Conservation (phyloP, 2,329 filamentous ascomycete genomes). For the Microsporum ferrugineum region DNA sequence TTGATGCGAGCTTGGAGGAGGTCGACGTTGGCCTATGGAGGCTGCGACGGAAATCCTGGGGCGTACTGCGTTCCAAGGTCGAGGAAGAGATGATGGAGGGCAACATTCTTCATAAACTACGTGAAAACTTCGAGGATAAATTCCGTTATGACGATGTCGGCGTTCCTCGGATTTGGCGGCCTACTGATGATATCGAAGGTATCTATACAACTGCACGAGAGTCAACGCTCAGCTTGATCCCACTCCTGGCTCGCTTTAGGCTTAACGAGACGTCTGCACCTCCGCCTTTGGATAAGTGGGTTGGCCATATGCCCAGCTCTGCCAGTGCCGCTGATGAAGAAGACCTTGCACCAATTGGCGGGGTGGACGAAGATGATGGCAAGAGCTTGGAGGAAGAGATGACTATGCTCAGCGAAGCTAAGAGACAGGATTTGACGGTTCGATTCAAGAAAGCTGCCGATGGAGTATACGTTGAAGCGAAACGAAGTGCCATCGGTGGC, state of each 20-base stretch:
- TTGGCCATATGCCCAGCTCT: slow-evolving; percentile 64
- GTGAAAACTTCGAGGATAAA: slow-evolving; percentile 98
- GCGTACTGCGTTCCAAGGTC: slow-evolving; percentile 74
- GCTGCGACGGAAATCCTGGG: slow-evolving; percentile 87
- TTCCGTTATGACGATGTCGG: slow-evolving; percentile 95
- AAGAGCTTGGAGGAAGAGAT: slow-evolving; percentile 94
- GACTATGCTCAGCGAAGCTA: slow-evolving; percentile 80
- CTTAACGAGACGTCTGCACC: slow-evolving; percentile 61
- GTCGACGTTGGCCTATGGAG: slow-evolving; percentile 89
- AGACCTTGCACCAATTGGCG: slow-evolving; percentile 76
- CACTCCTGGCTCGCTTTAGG: slow-evolving; percentile 73
- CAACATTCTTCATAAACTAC: slow-evolving; percentile 85
- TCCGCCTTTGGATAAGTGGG: slow-evolving; percentile 73
- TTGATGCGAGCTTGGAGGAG: slow-evolving; percentile 83
- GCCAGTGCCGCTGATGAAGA: slow-evolving; percentile 78
- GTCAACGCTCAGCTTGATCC: slow-evolving; percentile 81
- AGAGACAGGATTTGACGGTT: slow-evolving; percentile 81
- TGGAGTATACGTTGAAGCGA: slow-evolving; percentile 94
- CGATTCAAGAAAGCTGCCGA: slow-evolving; percentile 98
- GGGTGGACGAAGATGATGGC: slow-evolving; percentile 86
- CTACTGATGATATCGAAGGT: slow-evolving; percentile 92
- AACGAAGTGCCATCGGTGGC: slow-evolving; percentile 88
- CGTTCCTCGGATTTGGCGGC: slow-evolving; percentile 92
- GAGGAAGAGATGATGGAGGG: slow-evolving; percentile 98
- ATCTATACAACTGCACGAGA: slow-evolving; percentile 86